A percentile compares a stretch with the other conserved stretches of the same genome.
phyloP scores from a whole-genome alignment of 805 yeast genomes.

The Ogataea trehalophila region DNA sequence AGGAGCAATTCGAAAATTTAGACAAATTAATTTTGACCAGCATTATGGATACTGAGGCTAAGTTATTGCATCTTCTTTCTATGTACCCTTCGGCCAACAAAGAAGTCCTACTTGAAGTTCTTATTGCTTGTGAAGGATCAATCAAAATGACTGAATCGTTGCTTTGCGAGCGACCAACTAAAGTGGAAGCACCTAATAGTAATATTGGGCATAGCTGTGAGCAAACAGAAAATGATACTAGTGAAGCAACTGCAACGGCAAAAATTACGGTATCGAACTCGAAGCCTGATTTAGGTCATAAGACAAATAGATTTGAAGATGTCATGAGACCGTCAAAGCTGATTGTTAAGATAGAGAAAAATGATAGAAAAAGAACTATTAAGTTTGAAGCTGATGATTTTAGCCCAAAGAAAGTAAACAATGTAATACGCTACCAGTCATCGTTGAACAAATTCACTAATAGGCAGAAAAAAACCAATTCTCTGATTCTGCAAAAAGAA shows the following conservation, averaged over 20 bases:
- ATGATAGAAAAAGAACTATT: not conserved
- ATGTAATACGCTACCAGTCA: not conserved
- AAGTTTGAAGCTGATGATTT: not conserved
- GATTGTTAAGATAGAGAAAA: too few species aligned
- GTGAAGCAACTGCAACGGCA: too few species aligned
- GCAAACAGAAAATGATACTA: too few species aligned
- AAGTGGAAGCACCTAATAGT: not conserved
- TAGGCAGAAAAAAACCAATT: not conserved
- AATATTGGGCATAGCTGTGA: too few species aligned
- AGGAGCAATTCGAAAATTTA: not conserved
- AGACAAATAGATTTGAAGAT: too few species aligned
- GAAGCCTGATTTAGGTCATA: too few species aligned
- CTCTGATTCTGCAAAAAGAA: not conserved
- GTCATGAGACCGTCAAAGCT: too few species aligned
- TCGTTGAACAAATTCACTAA: not conserved
- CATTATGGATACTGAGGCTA: conserved; percentile 32
- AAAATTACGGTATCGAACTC: too few species aligned
- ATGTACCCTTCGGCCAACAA: conserved; percentile 41
- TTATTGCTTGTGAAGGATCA: conserved; percentile 52
- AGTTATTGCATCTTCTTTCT: conserved; percentile 32
- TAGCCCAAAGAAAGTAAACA: not conserved
- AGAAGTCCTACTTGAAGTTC: conserved; percentile 43
- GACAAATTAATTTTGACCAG: not conserved
- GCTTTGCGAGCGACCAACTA: conserved; percentile 32
- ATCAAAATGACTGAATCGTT: conserved; percentile 36